A percentile compares a stretch with the other conserved stretches of the same genome.
phyloP scores from a whole-genome alignment of 73 alveolate species.

The Stentor roeselii region DNA sequence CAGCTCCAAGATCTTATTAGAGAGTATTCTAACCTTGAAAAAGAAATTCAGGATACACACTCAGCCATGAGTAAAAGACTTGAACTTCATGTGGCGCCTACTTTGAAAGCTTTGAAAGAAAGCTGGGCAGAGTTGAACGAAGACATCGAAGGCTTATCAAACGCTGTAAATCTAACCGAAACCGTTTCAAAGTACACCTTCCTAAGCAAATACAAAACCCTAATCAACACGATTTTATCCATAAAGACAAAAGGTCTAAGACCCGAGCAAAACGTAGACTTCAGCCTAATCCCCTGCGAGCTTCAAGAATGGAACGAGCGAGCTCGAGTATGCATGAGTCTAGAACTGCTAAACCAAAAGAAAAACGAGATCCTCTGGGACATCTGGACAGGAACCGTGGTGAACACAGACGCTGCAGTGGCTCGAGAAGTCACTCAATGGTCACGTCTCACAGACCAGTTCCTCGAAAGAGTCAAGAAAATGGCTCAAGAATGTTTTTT shows the following conservation, averaged over 20 bases:
- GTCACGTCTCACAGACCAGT: constrained; percentile 12
- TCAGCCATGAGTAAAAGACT: constrained; percentile 3
- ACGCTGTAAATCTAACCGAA: neutral
- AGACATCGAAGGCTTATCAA: neutral
- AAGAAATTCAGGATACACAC: neutral
- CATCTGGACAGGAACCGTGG: neutral
- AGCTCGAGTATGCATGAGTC: neutral
- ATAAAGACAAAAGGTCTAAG: neutral
- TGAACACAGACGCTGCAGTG: neutral
- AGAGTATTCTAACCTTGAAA: neutral
- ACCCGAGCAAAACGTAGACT: neutral
- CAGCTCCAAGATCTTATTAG: neutral
- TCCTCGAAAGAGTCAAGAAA: neutral
- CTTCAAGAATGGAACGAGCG: neutral
- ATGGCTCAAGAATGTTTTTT: constrained; percentile 15
- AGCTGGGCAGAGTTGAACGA: neutral
- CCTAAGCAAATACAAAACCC: constrained; percentile 1
- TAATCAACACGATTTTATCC: neutral
- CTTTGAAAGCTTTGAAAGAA: neutral
- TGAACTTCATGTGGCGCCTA: constrained; percentile 15
- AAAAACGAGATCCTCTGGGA: constrained; percentile 18
- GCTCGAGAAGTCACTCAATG: constrained; percentile 2
- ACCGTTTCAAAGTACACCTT: neutral
- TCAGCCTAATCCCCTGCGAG: neutral
- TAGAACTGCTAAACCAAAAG: neutral